A percentile compares a stretch with the other conserved stretches of the same genome.
Conservation (phyloP, 2,329 filamentous ascomycete genomes). For the Arthrobotrys iridis region DNA sequence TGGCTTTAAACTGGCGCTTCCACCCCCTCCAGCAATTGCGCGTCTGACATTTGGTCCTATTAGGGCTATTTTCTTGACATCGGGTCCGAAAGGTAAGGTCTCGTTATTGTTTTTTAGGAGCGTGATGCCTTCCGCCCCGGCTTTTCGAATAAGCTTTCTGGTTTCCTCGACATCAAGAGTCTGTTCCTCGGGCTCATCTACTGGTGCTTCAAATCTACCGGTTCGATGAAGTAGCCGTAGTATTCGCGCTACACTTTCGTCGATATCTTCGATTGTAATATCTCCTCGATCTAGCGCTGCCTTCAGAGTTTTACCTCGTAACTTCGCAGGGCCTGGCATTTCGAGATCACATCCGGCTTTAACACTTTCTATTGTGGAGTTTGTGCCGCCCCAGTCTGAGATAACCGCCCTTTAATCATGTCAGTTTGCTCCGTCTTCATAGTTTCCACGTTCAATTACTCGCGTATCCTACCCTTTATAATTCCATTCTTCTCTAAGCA, state of each 20-base stretch:
- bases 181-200: constrained; percentile 69
- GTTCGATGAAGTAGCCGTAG: constrained; percentile 71
- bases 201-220: constrained; percentile 69
- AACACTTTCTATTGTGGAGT: constrained; percentile 67
- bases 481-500: constrained; percentile 60
- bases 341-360: constrained; percentile 70
- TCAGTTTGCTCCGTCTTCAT: neutral
- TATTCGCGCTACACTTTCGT: constrained; percentile 70
- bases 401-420: constrained; percentile 59
- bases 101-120: constrained; percentile 70
- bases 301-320: constrained; percentile 68
- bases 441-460: constrained; percentile 32
- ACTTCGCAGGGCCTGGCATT: constrained; percentile 69
- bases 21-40: constrained; percentile 74
- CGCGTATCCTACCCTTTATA: constrained; percentile 64
- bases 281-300: constrained; percentile 66
- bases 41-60: constrained; percentile 79
- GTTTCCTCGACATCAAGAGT: constrained; percentile 68
- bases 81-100: constrained; percentile 63
- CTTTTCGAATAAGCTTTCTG: constrained; percentile 69
- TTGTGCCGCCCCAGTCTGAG: constrained; percentile 65
- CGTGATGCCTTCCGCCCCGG: constrained; percentile 72
- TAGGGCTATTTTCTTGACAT: constrained; percentile 72
- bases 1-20: constrained; percentile 74
- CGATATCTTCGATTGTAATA: constrained; percentile 66